phyloP scores from a whole-genome alignment of 108 stramenopile species.

The Skeletonema costatum region DNA sequence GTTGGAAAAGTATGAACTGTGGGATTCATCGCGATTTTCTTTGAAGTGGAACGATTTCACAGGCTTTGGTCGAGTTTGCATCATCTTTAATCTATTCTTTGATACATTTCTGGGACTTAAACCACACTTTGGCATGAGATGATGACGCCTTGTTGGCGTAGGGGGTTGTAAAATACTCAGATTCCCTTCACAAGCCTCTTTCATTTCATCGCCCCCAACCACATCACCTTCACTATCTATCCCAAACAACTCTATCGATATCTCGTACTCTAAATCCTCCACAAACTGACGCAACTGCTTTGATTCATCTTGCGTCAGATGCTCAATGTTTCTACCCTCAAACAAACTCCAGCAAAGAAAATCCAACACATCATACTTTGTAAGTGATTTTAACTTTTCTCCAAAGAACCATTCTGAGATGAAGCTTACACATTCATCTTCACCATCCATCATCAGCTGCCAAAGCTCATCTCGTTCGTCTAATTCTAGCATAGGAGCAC shows the following conservation, averaged over 20 bases:
- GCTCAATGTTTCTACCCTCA: slow-evolving; percentile 89
- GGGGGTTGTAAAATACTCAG: slow-evolving; percentile 7
- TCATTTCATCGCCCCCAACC: slow-evolving; percentile 5
- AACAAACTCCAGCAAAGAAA: slow-evolving; percentile 85
- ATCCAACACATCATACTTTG: slow-evolving; percentile 81
- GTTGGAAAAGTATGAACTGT: slow-evolving; percentile 72
- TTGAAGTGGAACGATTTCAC: slow-evolving; percentile 61
- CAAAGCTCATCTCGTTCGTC: slow-evolving; percentile 67
- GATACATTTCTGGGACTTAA: background rate
- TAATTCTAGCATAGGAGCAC: slow-evolving; percentile 75
- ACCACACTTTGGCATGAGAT: slow-evolving; percentile 26
- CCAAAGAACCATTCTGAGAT: slow-evolving; percentile 90
- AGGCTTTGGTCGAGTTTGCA: slow-evolving; percentile 36
- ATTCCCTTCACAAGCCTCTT: background rate
- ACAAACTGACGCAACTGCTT: slow-evolving; percentile 74
- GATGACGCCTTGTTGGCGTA: slow-evolving; percentile 7
- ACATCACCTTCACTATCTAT: slow-evolving; percentile 23
- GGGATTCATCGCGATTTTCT: slow-evolving; percentile 55
- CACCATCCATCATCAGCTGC: slow-evolving; percentile 68
- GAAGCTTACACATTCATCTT: slow-evolving; percentile 56
- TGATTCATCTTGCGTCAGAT: slow-evolving; percentile 76
- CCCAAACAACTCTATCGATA: slow-evolving; percentile 73
- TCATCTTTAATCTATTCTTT: slow-evolving; percentile 13
- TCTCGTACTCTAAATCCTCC: slow-evolving; percentile 64
- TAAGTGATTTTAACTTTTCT: slow-evolving; percentile 67